phyloP scores from a whole-genome alignment of 2,329 filamentous ascomycete genomes.

The Penicillium sp. region DNA sequence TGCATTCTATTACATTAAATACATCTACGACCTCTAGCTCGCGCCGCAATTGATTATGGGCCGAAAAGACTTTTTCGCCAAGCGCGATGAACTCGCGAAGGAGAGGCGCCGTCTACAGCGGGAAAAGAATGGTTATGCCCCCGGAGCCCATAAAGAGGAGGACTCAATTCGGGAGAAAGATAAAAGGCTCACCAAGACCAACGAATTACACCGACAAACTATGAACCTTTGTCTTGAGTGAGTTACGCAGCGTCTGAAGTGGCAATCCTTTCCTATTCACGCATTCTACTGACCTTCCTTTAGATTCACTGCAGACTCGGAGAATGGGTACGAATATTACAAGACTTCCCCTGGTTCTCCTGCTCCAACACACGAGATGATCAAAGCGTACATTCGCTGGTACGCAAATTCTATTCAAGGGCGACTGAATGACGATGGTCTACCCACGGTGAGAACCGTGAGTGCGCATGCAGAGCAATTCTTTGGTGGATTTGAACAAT shows the following conservation, averaged over 20 bases:
- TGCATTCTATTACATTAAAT: background rate
- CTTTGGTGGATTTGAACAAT: constrained; percentile 1
- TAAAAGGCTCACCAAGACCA: constrained; percentile 1
- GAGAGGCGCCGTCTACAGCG: constrained; percentile 3
- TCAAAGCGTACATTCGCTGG: background rate
- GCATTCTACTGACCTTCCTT: background rate
- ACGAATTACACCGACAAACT: background rate
- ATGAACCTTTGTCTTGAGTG: constrained; percentile 5
- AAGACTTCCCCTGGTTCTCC: background rate
- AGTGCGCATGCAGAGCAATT: background rate
- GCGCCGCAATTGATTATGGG: constrained; percentile 1
- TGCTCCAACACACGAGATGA: background rate
- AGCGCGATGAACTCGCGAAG: constrained; percentile 1
- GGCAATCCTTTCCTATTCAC: background rate
- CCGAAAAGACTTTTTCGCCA: constrained; percentile 1
- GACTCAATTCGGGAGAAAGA: constrained; percentile 8
- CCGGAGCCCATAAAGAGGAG: background rate
- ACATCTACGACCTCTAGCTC: too few relatives aligned
- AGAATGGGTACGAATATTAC: background rate
- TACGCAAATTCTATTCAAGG: background rate
- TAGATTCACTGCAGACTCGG: background rate
- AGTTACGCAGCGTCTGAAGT: background rate
- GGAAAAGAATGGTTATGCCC: constrained; percentile 5
- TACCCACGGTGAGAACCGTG: background rate
- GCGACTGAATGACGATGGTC: background rate